Evolutionary conservation across 805 yeast genomes (phyloP), one percentile per base, ranked within the genome.

Genomic region (Myxozyma neotropica): DNA sequence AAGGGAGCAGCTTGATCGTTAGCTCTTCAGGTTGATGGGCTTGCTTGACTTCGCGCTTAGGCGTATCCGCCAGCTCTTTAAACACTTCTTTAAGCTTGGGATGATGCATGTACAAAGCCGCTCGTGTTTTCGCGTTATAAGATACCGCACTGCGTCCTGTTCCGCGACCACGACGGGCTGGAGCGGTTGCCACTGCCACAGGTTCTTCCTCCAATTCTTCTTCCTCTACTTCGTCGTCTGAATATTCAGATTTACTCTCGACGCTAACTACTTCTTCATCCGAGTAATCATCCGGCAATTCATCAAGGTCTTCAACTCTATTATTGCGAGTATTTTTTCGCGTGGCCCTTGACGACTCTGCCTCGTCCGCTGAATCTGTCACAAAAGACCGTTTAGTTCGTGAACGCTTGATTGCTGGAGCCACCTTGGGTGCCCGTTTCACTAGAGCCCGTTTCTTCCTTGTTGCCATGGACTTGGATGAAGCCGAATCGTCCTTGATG

Each of bases 1-100:
- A 94, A 0, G 97, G 98, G 29, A 94, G 77, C 39, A 94, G 73
- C 29, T 79, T 80, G 47, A 90, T 80, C 1, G 81, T 81, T 88
- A 93, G 83, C 8, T 88, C 91, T 0, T 77, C 80, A 0, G 99
- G 98, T 69, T 91, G 97, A 12, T 74, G 75, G 0, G 91, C 88
- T 51, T 81, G 73, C 45, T 53, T 36, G 5, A 57, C 65, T 17
- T 40, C 60, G 47, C 80, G 70, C 61, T 80, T 81, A 0, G 85
- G 83, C 2, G 79, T 72, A 1, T 76, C 72, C 46, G 78, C 82
- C 52, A 93, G 76, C 56, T 82, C 80, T 0, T 87, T 82, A 70
- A 94, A 93, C 1, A 89, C 87, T 38, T 82, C 82, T 61, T 80
- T 80, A 54, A 94, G 76, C 55, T 88, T 86, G 0, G 97, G 96